These are phyloP conservation scores for Solanum chmielewskii DNA, from an alignment of 257 asterid species.

Conservation along the genomic window DNA sequence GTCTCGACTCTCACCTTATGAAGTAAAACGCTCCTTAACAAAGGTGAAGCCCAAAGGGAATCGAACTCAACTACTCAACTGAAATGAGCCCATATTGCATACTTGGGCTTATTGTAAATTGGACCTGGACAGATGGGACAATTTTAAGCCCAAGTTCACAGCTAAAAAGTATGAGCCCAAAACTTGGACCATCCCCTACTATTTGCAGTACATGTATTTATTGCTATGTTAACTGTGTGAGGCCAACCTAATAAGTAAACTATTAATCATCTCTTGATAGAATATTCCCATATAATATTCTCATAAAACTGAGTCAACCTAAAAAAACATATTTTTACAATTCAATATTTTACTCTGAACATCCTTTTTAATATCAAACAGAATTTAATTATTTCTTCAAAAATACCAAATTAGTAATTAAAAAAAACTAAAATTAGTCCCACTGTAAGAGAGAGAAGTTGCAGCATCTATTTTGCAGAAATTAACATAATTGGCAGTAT, in stretches of 20 bases:
- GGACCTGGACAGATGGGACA: not conserved
- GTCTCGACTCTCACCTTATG: fast-evolving
- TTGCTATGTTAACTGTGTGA: not conserved
- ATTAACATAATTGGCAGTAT: not conserved
- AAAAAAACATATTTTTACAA: not conserved
- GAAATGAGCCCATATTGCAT: not conserved
- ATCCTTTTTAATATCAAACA: not conserved
- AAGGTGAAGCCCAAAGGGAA: too few relatives aligned
- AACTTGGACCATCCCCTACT: not conserved
- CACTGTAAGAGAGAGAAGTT: not conserved
- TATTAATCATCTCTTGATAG: not conserved
- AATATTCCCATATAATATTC: not conserved
- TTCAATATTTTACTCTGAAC: not conserved
- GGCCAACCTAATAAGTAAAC: not conserved
- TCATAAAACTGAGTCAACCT: not conserved
- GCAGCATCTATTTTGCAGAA: not conserved
- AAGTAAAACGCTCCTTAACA: not conserved
- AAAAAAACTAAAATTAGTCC: not conserved
- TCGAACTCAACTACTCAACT: not conserved
- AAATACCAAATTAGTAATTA: not conserved
- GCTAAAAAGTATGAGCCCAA: not conserved
- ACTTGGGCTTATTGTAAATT: not conserved
- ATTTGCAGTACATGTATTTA: not conserved
- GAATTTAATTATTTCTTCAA: not conserved
- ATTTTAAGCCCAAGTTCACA: not conserved